A percentile compares a stretch with the other conserved stretches of the same genome.
phyloP scores from a whole-genome alignment of 768 basidiomycete genomes.

The Boletus insuetus region DNA sequence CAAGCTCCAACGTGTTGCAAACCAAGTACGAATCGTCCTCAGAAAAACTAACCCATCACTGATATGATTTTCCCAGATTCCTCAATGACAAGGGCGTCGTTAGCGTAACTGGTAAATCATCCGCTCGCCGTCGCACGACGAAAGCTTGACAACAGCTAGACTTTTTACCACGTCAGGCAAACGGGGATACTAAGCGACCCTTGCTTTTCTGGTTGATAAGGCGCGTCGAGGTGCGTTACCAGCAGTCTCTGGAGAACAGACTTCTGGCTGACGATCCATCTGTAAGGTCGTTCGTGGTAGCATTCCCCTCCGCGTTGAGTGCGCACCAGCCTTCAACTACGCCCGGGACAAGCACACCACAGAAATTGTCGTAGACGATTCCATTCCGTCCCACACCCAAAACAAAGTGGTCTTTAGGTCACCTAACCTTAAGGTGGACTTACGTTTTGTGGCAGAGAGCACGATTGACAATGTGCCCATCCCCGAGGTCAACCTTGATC shows the following conservation, averaged over 20 bases:
- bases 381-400: constrained; percentile 39
- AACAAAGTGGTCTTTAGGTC: constrained; percentile 65
- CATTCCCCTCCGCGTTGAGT: constrained; percentile 80
- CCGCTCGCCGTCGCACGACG: neutral
- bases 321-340: constrained; percentile 96
- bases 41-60: neutral
- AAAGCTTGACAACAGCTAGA: constrained; percentile 41
- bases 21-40: constrained; percentile 52
- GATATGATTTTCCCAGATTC: constrained; percentile 43
- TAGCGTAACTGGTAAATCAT: constrained; percentile 63
- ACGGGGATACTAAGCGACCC: constrained; percentile 46
- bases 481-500: constrained; percentile 56
- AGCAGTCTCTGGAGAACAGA: neutral
- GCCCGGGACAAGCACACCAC: constrained; percentile 75
- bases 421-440: constrained; percentile 58
- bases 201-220: constrained; percentile 84
- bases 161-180: constrained; percentile 68
- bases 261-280: neutral
- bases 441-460: constrained; percentile 69
- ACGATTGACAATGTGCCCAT: constrained; percentile 46
- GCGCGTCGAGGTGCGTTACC: constrained; percentile 58
- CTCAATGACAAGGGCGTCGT: constrained; percentile 87
- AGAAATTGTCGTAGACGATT: constrained; percentile 48
- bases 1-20: constrained; percentile 81
- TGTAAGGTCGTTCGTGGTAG: constrained; percentile 74